Evolutionary conservation across 1,284 basidiomycete species (phyloP), one percentile per base, ranked within the genome.

Genomic region (Hemileia vastatrix): DNA sequence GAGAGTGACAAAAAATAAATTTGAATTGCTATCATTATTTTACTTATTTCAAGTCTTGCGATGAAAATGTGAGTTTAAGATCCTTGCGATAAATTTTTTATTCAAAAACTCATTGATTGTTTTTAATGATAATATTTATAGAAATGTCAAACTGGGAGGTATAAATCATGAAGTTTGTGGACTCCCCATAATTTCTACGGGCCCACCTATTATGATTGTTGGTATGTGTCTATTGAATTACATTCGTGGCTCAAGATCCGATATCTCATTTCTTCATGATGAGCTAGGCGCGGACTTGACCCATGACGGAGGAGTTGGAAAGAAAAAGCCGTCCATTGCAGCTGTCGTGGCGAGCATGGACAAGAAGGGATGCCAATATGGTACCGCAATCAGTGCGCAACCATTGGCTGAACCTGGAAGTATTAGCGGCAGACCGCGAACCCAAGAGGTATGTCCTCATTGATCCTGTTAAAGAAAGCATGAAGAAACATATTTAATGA

Each of bases 141-240:
- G 59, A 33, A 61, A 61, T 54, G n/a, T 61, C 9, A 61, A 61
- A 31, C 45, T 61, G 13, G 59, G 59, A 2, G 59, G 59, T 15
- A 33, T 54, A 49, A 61, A 61, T 49, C 59, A 61, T 27, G 21
- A 21, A 23, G 32, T 61, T 9, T 18, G 18, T 6, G 51, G 32
- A n/a, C 59, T 61, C 23, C 27, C 18, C n/a, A 1, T 19, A 11
- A 23, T 15, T 6, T 49, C 27, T 27, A 36, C 47, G 1, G 21
- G 32, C 11, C 11, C 32, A 11, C 59, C 59, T 27, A 54, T 52
- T 1, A 61, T 61, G 59, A 33, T 61, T 36, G 59, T 61, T 24
- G 59, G 59, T 48, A 23, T 21, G 59, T 47, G 11, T 8, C 13
- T 23, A 11, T 40, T 50, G 13, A 15, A 9, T 24, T 8, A 6